Evolutionary conservation across 208 protist genomes (phyloP).

Genomic region (Porcisia hertigi): DNA sequence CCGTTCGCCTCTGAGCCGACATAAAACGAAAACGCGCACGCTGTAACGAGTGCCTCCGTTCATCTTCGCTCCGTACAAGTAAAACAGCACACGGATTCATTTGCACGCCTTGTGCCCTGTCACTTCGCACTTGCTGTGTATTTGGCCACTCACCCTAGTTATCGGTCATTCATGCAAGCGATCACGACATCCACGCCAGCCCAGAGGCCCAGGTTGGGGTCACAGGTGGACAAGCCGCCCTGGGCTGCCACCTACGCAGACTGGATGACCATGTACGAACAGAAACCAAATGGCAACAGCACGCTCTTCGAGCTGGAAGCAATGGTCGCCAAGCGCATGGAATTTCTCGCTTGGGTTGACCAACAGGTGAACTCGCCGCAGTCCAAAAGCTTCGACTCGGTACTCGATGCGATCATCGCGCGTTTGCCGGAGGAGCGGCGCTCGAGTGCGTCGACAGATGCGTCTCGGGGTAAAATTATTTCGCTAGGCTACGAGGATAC

Average conservation of each 20-base stretch:
- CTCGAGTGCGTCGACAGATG: slow-evolving; percentile 23
- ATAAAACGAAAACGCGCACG: too few relatives aligned
- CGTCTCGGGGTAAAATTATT: slow-evolving; percentile 13
- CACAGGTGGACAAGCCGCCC: slow-evolving; percentile 5
- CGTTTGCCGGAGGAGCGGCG: slow-evolving; percentile 71
- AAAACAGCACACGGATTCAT: too few relatives aligned
- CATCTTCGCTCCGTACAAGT: too few relatives aligned
- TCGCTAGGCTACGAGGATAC: slow-evolving; percentile 32
- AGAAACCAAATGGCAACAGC: slow-evolving; percentile 54
- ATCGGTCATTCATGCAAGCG: slow-evolving; percentile 14
- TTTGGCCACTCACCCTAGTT: not conserved
- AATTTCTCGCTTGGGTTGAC: slow-evolving; percentile 87
- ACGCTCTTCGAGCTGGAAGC: slow-evolving; percentile 85
- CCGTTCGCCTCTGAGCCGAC: too few relatives aligned
- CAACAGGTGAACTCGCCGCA: slow-evolving; percentile 70
- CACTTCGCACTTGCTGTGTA: not conserved
- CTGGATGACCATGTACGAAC: slow-evolving; percentile 81
- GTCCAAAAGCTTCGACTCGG: slow-evolving; percentile 48
- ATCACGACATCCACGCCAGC: slow-evolving; percentile 23
- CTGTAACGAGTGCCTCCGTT: too few relatives aligned
- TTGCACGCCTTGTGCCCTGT: not conserved
- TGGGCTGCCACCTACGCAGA: slow-evolving; percentile 25
- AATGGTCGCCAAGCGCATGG: slow-evolving; percentile 87
- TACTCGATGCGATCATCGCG: slow-evolving; percentile 69
- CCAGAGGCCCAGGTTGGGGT: slow-evolving; percentile 14